Percentiles rank a stretch among this genome's conserved stretches.
Evolutionary conservation across 108 stramenopile species (phyloP).

Genomic region (Skeletonema costatum): DNA sequence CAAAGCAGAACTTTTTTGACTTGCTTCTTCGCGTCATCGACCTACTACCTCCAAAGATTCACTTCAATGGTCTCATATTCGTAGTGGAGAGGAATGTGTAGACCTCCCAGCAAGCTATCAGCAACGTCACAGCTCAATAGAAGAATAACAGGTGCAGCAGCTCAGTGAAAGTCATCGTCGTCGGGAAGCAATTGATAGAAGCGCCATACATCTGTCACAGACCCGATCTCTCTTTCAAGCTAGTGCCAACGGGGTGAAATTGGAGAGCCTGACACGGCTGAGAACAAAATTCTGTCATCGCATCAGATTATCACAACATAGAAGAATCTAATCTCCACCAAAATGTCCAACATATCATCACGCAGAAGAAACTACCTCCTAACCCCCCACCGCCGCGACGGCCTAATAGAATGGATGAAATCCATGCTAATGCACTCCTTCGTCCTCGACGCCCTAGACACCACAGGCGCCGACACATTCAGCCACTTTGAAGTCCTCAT

Average conservation of each 20-base stretch:
- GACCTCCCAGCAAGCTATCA: too few species aligned
- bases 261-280: too few species aligned
- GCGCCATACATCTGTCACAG: too few species aligned
- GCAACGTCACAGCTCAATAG: neutral
- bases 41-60: neutral
- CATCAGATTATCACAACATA: neutral
- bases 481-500: slow-evolving; percentile 89
- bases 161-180: too few species aligned
- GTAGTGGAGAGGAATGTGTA: neutral
- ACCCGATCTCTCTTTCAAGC: too few species aligned
- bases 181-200: too few species aligned
- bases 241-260: too few species aligned
- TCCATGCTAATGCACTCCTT: slow-evolving; percentile 89
- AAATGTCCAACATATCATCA: slow-evolving; percentile 81
- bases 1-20: too few species aligned
- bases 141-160: neutral
- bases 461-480: slow-evolving; percentile 86
- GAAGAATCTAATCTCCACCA: slow-evolving; percentile 4
- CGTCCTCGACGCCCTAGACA: slow-evolving; percentile 85
- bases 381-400: slow-evolving; percentile 88
- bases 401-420: slow-evolving; percentile 95
- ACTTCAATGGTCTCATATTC: neutral
- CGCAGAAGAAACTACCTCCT: slow-evolving; percentile 89
- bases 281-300: neutral
- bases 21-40: too few species aligned